Evolutionary conservation across 345 rosid genomes (phyloP).

Genomic region (Eucalyptus cloeziana): DNA sequence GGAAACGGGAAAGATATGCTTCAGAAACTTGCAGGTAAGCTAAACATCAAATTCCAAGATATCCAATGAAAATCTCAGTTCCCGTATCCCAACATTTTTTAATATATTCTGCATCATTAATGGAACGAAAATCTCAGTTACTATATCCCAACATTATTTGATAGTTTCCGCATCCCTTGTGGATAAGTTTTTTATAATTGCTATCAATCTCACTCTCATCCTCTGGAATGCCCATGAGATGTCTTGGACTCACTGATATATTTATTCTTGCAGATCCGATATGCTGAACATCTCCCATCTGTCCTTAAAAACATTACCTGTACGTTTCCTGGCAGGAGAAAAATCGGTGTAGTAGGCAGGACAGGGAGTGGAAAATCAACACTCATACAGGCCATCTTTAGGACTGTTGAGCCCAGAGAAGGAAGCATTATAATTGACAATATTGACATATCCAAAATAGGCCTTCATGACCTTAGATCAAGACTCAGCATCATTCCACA

Average conservation of each 20-base stretch:
- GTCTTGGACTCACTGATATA: background rate
- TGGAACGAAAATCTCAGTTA: background rate
- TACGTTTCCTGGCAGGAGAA: constrained; percentile 76
- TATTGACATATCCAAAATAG: constrained; percentile 68
- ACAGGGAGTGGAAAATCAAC: constrained; percentile 98
- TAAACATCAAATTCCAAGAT: background rate
- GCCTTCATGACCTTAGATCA: constrained; percentile 81
- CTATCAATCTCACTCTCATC: background rate
- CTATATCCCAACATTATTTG: background rate
- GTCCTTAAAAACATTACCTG: constrained; percentile 72
- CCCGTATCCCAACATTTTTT: background rate
- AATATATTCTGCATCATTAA: background rate
- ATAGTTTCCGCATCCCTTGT: background rate
- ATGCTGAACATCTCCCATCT: constrained; percentile 85
- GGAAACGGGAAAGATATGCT: constrained; percentile 59
- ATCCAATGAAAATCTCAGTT: background rate
- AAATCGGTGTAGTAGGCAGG: constrained; percentile 92
- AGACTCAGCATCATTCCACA: constrained; percentile 93
- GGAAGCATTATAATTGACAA: constrained; percentile 77
- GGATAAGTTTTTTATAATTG: background rate
- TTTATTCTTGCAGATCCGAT: constrained; percentile 50
- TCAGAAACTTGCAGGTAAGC: constrained; percentile 57
- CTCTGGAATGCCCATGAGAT: background rate
- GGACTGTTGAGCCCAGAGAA: constrained; percentile 75
- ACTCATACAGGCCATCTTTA: constrained; percentile 76